Percentiles rank a stretch among this genome's conserved stretches.
Conservation (phyloP, 176 grass and related monocot species). For the Aegilops bicornis region DNA sequence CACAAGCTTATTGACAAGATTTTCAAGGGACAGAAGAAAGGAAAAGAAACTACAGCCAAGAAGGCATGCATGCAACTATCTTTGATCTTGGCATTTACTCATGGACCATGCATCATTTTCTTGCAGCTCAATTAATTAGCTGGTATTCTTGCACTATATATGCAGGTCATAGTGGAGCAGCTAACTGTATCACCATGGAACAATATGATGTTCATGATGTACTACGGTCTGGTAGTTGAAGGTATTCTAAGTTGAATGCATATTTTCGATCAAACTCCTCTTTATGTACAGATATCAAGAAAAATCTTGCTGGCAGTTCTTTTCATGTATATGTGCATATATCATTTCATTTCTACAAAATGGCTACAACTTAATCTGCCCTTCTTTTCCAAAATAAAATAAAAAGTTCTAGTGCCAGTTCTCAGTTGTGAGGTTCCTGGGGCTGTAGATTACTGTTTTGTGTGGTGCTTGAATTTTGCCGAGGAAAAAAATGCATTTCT, state of each 20-base stretch:
- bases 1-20: constrained; percentile 88
- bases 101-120: neutral
- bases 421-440: neutral
- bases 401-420: neutral
- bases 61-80: constrained; percentile 55
- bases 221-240: constrained; percentile 74
- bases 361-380: neutral
- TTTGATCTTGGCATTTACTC: neutral
- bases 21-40: constrained; percentile 78
- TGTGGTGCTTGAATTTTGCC: neutral
- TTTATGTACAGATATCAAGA: neutral
- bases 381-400: neutral
- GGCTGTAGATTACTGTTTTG: neutral
- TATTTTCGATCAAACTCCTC: neutral
- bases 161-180: constrained; percentile 73
- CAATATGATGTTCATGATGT: constrained; percentile 83
- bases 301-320: neutral
- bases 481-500: neutral
- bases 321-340: neutral
- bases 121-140: neutral
- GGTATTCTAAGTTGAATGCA: constrained; percentile 39
- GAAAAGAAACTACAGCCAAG: constrained; percentile 84
- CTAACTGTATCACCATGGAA: constrained; percentile 78
- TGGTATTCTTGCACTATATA: neutral
- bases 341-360: neutral